Evolutionary conservation across 768 basidiomycete species (phyloP), one percentile per base, ranked within the genome.

Genomic region (Naganishia friedmannii): DNA sequence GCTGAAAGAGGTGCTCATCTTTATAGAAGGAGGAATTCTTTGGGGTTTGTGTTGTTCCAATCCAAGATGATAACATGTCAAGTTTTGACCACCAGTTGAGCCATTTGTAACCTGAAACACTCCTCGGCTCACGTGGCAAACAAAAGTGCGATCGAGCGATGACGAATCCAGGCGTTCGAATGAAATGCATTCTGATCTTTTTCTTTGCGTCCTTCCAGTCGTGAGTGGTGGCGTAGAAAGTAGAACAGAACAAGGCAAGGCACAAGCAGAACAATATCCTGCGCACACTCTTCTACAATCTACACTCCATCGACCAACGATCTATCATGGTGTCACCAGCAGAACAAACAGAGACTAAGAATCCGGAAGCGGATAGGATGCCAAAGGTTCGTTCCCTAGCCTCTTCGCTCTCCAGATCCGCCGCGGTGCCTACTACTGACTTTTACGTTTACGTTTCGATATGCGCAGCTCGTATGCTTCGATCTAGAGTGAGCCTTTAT

Each of bases 331-430:
- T 42, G 2, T 19, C 26, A 1, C 60, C 60, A 23, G 39, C 60
- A 45, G 60, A 63, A 6, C 60, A 63, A 15, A 63, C 60, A 45
- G 60, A 63, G 23, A 63, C 60, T 3, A 45, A 29, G 7, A 63
- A 63, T 34, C 60, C 60, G 23, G n/a, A 37, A 29, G 60, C 60
- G n/a, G 60, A 63, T 45, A 37, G 60, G 23, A 63, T 63, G 60
- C 60, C 60, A 34, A 63, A 63, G 60, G 60, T 63, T 3, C 34
- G 60, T 45, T 29, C 21, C 19, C 34, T 39, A 37, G 34, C 34
- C 12, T 37, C 34, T 37, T 37, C n/a, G n/a, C n/a, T n/a, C n/a
- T n/a, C n/a, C n/a, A n/a, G n/a, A n/a, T n/a, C n/a, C n/a, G n/a
- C n/a, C n/a, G n/a, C n/a, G n/a, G n/a, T n/a, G n/a, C n/a, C n/a